Evolutionary conservation across 2,329 filamentous ascomycete genomes (phyloP).

Genomic region (Ophiostoma tasmaniense): DNA sequence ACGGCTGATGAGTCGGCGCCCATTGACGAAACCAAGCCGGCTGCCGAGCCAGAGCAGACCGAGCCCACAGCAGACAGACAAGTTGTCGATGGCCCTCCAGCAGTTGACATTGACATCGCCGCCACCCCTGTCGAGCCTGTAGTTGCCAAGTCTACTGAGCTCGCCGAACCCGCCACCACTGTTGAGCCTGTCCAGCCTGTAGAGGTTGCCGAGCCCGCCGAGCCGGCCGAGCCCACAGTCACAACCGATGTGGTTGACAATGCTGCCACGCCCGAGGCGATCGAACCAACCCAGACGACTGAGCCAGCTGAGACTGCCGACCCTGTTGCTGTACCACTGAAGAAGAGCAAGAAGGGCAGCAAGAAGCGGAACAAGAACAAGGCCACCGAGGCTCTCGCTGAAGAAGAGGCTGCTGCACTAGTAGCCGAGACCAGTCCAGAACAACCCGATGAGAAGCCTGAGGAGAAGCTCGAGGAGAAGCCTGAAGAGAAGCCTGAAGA

Average conservation of each 20-base stretch:
- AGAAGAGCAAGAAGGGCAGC: slow-evolving; percentile 14
- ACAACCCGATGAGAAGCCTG: background rate
- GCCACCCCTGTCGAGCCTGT: background rate
- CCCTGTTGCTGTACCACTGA: background rate
- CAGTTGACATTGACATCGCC: slow-evolving; percentile 13
- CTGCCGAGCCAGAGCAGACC: background rate
- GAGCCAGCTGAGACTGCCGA: background rate
- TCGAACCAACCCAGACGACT: too few relatives aligned
- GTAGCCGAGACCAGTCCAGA: background rate
- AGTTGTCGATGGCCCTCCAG: slow-evolving; percentile 14
- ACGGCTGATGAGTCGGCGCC: slow-evolving; percentile 10
- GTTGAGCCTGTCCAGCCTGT: slow-evolving; percentile 1
- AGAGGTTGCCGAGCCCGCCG: background rate
- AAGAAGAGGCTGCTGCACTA: background rate
- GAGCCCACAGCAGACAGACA: background rate
- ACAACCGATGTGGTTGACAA: background rate
- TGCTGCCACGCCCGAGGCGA: too few relatives aligned
- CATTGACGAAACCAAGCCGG: background rate
- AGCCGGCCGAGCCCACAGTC: background rate
- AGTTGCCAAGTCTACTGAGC: too few relatives aligned
- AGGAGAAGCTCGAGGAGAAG: background rate
- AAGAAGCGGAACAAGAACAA: slow-evolving; percentile 14
- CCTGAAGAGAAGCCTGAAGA: background rate
- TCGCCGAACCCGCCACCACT: background rate
- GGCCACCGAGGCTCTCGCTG: background rate